Percentiles rank a stretch among this genome's conserved stretches.
These are phyloP conservation scores for Phaseolus coccineus DNA, from an alignment of 331 rosid species.

Conservation along the genomic window DNA sequence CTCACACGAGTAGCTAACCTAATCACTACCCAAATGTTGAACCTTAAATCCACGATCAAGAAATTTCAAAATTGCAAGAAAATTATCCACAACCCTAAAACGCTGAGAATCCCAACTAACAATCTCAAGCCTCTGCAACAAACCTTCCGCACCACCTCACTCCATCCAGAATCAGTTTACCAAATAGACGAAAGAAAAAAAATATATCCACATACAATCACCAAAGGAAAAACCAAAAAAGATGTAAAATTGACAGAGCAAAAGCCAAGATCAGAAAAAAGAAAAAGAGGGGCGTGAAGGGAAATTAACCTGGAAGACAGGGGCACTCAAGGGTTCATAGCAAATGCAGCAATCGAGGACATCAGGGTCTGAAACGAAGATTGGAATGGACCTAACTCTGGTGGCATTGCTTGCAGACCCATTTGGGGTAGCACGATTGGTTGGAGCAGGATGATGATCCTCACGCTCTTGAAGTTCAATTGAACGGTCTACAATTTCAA, in stretches of 20 bases:
- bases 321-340: slow-evolving; percentile 63
- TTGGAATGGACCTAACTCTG: slow-evolving; percentile 41
- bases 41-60: not conserved
- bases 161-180: slow-evolving; percentile 1
- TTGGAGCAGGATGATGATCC: not conserved
- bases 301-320: slow-evolving; percentile 70
- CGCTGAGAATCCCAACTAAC: not conserved
- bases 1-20: slow-evolving; percentile 14
- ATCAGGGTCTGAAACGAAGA: slow-evolving; percentile 63
- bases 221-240: not conserved
- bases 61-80: slow-evolving; percentile 8
- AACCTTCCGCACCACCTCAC: no score
- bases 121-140: not conserved
- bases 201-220: not conserved
- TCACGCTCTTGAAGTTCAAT: slow-evolving; percentile 6
- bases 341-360: slow-evolving; percentile 81
- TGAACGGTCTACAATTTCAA: slow-evolving; percentile 31
- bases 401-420: not conserved
- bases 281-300: not conserved
- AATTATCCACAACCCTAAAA: not conserved
- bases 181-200: not conserved
- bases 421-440: not conserved
- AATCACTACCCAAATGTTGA: not conserved
- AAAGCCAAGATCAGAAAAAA: not conserved
- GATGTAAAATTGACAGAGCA: not conserved